Evolutionary conservation across 2,329 filamentous ascomycete genomes (phyloP).

Genomic region (Monilinia polystroma): DNA sequence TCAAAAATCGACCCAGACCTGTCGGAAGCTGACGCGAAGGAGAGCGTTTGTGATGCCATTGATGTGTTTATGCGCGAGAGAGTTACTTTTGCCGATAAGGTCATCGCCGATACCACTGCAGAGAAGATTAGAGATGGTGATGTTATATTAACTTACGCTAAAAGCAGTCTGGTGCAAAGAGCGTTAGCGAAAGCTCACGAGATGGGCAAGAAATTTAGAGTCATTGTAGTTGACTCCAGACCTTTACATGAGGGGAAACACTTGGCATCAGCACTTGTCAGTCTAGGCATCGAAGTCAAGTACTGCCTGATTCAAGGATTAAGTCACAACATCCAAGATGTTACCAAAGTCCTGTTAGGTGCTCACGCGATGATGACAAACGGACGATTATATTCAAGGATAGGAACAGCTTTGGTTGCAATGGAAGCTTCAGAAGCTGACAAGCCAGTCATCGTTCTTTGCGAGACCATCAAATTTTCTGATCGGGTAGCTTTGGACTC

Average conservation of each 20-base stretch:
- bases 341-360: constrained; percentile 68
- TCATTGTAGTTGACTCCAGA: constrained; percentile 78
- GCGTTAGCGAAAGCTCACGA: constrained; percentile 72
- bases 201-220: constrained; percentile 72
- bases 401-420: constrained; percentile 83
- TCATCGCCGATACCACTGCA: constrained; percentile 76
- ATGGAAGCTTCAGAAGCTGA: constrained; percentile 75
- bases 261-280: constrained; percentile 68
- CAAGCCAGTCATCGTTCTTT: constrained; percentile 82
- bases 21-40: constrained; percentile 79
- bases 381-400: constrained; percentile 81
- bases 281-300: constrained; percentile 69
- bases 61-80: constrained; percentile 89
- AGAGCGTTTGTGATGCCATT: constrained; percentile 73
- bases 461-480: constrained; percentile 94
- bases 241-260: constrained; percentile 69
- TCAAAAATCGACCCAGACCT: constrained; percentile 85
- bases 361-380: constrained; percentile 96
- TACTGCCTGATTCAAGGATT: constrained; percentile 82
- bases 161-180: constrained; percentile 82
- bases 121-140: constrained; percentile 76
- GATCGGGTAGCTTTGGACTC: constrained; percentile 87
- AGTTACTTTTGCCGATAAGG: constrained; percentile 80
- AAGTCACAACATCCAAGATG: constrained; percentile 68
- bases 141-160: constrained; percentile 81